Evolutionary conservation across 2,329 filamentous ascomycete genomes (phyloP).

Genomic region (Xylaria sp.): DNA sequence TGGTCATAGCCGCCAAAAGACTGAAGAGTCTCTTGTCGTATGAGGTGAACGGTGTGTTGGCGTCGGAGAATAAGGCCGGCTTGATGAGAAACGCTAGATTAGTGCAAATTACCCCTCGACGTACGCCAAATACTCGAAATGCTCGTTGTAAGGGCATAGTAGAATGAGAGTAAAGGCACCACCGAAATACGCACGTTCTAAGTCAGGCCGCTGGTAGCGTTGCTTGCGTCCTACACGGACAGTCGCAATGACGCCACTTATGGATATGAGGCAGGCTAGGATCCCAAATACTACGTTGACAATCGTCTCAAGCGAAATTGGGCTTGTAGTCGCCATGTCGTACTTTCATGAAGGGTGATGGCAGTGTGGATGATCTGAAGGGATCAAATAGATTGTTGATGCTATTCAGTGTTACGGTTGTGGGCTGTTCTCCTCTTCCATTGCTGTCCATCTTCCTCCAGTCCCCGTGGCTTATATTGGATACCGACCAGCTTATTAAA

Average conservation of each 20-base stretch:
- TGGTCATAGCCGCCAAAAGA: background rate
- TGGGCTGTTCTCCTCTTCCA: too few relatives aligned
- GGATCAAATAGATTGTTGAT: too few relatives aligned
- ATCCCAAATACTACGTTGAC: background rate
- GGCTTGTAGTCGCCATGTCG: background rate
- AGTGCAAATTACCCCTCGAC: background rate
- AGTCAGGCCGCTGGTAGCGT: background rate
- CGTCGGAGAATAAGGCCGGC: background rate
- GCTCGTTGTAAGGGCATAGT: background rate
- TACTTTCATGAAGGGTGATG: background rate
- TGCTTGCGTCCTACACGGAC: background rate
- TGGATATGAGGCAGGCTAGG: background rate
- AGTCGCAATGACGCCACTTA: background rate
- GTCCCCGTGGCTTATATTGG: background rate
- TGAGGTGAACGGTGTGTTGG: slow-evolving; percentile 3
- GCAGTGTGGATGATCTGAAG: too few relatives aligned
- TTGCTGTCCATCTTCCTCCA: too few relatives aligned
- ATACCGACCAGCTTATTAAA: background rate
- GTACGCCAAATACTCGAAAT: too few relatives aligned
- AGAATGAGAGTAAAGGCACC: background rate
- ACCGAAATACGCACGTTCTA: background rate
- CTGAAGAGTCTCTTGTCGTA: background rate
- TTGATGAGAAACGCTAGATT: background rate
- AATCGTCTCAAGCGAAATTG: background rate
- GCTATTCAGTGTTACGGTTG: too few relatives aligned